phyloP scores from a whole-genome alignment of 2,329 filamentous ascomycete species.

The Neofusicoccum kwambonambiense region DNA sequence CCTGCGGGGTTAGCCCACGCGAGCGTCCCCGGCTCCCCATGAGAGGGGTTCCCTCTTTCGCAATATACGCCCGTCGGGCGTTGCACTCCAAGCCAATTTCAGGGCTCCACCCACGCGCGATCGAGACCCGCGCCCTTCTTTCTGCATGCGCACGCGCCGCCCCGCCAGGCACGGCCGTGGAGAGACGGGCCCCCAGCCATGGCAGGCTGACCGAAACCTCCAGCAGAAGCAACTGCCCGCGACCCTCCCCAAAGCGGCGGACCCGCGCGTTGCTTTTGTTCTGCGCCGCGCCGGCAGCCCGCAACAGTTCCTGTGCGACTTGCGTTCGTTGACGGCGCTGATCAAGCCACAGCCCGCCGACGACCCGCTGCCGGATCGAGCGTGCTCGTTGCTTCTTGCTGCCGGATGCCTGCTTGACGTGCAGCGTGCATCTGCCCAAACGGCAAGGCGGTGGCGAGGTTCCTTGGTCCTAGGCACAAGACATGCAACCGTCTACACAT shows the following conservation, averaged over 20 bases:
- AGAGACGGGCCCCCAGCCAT: neutral
- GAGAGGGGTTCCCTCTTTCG: conserved; percentile 9
- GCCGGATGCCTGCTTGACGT: conserved; percentile 1
- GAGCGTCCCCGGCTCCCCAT: conserved; percentile 3
- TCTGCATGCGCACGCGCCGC: conserved; percentile 4
- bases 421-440: neutral
- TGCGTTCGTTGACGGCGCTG: neutral
- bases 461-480: neutral
- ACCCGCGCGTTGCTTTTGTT: neutral
- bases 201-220: neutral
- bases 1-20: conserved; percentile 14
- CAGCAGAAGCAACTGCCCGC: neutral
- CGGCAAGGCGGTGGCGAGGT: neutral
- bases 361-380: conserved; percentile 1
- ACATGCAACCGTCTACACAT: neutral
- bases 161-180: neutral
- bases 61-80: conserved; percentile 9
- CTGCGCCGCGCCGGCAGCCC: conserved; percentile 1
- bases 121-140: conserved; percentile 5
- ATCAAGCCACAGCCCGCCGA: conserved; percentile 1
- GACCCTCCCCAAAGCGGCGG: neutral
- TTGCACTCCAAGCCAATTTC: conserved; percentile 3
- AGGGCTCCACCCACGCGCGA: conserved; percentile 7
- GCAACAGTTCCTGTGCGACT: neutral
- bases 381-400: neutral